Percentiles rank a stretch among this genome's conserved stretches.
These are phyloP conservation scores for Fraxinus ornus DNA, from an alignment of 305 asterid genomes.

Conservation along the genomic window DNA sequence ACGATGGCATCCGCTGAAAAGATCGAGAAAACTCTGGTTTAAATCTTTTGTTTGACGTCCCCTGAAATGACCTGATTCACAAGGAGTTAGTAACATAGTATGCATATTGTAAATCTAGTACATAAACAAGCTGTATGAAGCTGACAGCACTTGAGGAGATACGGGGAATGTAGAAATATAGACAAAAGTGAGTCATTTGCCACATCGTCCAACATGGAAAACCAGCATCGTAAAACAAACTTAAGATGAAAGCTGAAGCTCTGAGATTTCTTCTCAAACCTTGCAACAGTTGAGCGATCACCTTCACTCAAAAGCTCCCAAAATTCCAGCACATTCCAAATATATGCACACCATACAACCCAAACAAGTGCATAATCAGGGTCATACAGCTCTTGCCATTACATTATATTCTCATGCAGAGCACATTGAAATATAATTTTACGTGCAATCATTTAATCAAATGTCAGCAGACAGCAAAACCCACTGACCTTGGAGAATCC, in stretches of 20 bases:
- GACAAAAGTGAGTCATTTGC: background rate
- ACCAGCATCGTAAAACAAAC: background rate
- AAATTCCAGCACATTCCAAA: background rate
- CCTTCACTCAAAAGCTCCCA: background rate
- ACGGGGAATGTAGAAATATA: background rate
- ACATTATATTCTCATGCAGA: background rate
- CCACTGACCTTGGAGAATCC: constrained; percentile 75
- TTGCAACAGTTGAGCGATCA: background rate
- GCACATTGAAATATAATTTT: background rate
- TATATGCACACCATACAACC: background rate
- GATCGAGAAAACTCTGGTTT: constrained; percentile 61
- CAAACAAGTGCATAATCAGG: background rate
- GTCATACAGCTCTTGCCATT: background rate
- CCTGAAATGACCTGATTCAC: constrained; percentile 68
- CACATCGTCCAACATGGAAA: background rate
- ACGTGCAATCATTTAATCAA: constrained; percentile 8
- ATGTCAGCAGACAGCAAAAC: constrained; percentile 21
- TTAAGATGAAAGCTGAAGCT: background rate
- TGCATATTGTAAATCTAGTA: background rate
- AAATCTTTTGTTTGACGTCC: constrained; percentile 57
- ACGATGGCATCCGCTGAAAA: constrained; percentile 58
- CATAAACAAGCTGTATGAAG: background rate
- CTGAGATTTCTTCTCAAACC: background rate
- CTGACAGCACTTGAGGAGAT: background rate
- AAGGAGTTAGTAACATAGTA: constrained; percentile 17